These are phyloP conservation scores for Trypethelium eluteriae DNA, from an alignment of 495 filamentous ascomycete genomes.

Conservation along the genomic window DNA sequence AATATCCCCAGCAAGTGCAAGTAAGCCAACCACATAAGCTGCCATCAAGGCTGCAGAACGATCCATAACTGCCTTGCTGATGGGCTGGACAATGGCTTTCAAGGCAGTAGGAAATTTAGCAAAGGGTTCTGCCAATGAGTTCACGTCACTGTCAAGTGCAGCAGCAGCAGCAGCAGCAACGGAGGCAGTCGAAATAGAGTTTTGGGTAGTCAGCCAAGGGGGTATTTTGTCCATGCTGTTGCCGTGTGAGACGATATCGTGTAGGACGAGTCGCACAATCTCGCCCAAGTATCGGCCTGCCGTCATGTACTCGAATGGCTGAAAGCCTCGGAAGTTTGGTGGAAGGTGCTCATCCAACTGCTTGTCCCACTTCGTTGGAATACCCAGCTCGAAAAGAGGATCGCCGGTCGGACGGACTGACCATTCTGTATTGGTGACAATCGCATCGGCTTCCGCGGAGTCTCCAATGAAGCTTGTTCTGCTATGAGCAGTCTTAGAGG, in stretches of 20 bases:
- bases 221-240: neutral
- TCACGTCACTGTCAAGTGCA: neutral
- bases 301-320: conserved; percentile 46
- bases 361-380: conserved; percentile 39
- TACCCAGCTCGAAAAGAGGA: conserved; percentile 32
- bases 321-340: conserved; percentile 33
- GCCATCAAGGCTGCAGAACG: conserved; percentile 67
- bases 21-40: conserved; percentile 59
- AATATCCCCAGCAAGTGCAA: conserved; percentile 60
- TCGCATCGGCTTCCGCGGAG: conserved; percentile 42
- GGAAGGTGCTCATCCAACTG: conserved; percentile 33
- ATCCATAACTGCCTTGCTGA: conserved; percentile 49
- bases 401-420: neutral
- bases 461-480: conserved; percentile 27
- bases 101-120: neutral
- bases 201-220: neutral
- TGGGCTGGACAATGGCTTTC: neutral
- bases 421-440: conserved; percentile 82
- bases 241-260: neutral
- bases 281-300: conserved; percentile 49
- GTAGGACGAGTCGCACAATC: conserved; percentile 43
- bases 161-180: conserved; percentile 3
- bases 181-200: neutral
- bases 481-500: conserved; percentile 35
- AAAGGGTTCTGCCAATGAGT: neutral